Evolutionary conservation across 257 asterid species (phyloP), one percentile per base, ranked within the genome.

Genomic region (Echium plantagineum): DNA sequence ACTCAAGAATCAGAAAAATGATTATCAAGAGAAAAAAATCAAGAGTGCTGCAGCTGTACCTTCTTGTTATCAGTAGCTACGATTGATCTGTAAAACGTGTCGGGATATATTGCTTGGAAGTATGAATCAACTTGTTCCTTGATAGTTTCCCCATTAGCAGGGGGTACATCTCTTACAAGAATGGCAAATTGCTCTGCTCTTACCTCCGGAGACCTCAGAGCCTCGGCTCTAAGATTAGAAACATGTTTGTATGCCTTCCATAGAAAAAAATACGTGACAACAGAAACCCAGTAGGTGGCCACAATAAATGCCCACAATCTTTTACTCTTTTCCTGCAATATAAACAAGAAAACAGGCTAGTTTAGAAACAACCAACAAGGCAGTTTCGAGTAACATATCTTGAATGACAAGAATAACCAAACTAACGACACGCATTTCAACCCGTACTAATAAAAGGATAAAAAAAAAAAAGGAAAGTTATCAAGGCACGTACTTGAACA

Each of bases 51-150:
- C 42, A 24, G 47, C 61, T 16, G 19, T 74, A 82, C 98, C 94
- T 82, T 30, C 61, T 49, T 67, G 65, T 84, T 81, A 77, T 91
- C 80, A 1, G 98, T 88, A 69, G 82, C 86, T 38, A 88, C 74
- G 79, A 91, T 71, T 56, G 98, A 91, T 58, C 94, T 72, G 67
- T 88, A 84, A 71, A 76, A 91, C 5, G 94, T 72, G 12, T 91
- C 98, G 0, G 97, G 94, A 74, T 88, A 91, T 64, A 91, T 88
- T 10, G 79, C 70, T 69, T 56, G 73, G 48, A 91, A 91, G 64
- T 78, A 88, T 1, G 94, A 81, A 69, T 91, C 98, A 8, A 91
- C 87, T 60, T 88, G 98, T 28, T 91, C 97, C 74, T 91, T 91
- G 55, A 78, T 74, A 47, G 81, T 80, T 69, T 81, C 94, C 51